phyloP scores from a whole-genome alignment of 2,329 filamentous ascomycete genomes.

The Colletotrichum caudatum region DNA sequence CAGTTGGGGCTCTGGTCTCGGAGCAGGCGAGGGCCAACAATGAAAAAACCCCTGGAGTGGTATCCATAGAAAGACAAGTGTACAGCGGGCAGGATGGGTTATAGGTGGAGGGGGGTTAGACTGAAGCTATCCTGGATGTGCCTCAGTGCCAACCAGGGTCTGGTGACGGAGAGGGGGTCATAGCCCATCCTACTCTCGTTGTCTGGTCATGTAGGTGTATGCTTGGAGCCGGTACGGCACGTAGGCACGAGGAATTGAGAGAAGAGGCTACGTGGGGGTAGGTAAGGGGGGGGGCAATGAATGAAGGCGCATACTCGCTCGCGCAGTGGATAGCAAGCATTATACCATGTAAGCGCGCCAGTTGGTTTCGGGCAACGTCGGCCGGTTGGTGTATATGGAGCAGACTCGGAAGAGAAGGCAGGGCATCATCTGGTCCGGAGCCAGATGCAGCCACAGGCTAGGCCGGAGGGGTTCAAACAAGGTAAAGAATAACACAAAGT shows the following conservation, averaged over 20 bases:
- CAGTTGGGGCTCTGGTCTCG: constrained; percentile 18
- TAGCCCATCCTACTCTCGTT: constrained; percentile 6
- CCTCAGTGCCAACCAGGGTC: constrained; percentile 29
- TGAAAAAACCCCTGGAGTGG: constrained; percentile 16
- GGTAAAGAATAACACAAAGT: constrained; percentile 13
- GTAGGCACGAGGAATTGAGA: constrained; percentile 16
- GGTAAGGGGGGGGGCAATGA: constrained; percentile 5
- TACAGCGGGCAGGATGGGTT: constrained; percentile 21
- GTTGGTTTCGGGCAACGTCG: constrained; percentile 11
- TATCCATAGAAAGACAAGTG: constrained; percentile 20
- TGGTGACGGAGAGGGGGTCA: constrained; percentile 18
- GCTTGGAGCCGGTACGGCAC: constrained; percentile 2
- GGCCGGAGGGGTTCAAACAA: constrained; percentile 16
- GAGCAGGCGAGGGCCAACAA: constrained; percentile 22
- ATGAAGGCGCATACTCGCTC: constrained; percentile 31
- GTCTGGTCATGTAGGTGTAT: constrained; percentile 23
- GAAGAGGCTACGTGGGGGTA: constrained; percentile 27
- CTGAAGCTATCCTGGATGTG: constrained; percentile 38
- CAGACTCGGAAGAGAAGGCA: constrained; percentile 15
- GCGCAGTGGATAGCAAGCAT: constrained; percentile 29
- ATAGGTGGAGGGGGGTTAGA: constrained; percentile 30
- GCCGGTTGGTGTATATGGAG: constrained; percentile 17
- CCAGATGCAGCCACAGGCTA: constrained; percentile 2
- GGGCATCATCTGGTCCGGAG: constrained; percentile 17
- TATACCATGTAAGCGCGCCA: constrained; percentile 31